Evolutionary conservation across 805 yeast species (phyloP).

Genomic region (Barnettozyma sp.): DNA sequence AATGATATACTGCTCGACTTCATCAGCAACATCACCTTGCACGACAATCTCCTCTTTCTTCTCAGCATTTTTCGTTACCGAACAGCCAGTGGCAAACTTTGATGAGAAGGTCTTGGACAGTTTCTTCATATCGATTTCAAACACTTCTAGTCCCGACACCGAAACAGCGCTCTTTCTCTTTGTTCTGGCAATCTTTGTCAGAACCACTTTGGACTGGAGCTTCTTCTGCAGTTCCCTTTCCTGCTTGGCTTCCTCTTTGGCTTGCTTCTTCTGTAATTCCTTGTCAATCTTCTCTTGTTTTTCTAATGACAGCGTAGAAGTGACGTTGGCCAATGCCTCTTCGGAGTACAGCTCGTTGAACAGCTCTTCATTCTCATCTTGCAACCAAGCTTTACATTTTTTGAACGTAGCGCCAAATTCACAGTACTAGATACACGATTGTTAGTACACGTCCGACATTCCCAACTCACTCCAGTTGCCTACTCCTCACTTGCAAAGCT

Average conservation of each 20-base stretch:
- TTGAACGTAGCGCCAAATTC: slow-evolving; percentile 81
- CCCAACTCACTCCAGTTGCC: neutral
- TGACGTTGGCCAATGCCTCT: slow-evolving; percentile 48
- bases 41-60: slow-evolving; percentile 87
- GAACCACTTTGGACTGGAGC: slow-evolving; percentile 69
- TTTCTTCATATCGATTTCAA: slow-evolving; percentile 84
- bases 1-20: slow-evolving; percentile 70
- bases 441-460: slow-evolving; percentile 8
- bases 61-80: slow-evolving; percentile 83
- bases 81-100: slow-evolving; percentile 93
- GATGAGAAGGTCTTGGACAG: slow-evolving; percentile 88
- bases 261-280: slow-evolving; percentile 77
- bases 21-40: slow-evolving; percentile 94
- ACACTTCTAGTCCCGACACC: slow-evolving; percentile 80
- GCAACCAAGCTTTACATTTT: slow-evolving; percentile 80
- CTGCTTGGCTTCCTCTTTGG: slow-evolving; percentile 77
- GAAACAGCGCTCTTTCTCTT: slow-evolving; percentile 84
- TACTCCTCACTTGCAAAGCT: no score
- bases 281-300: slow-evolving; percentile 77
- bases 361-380: slow-evolving; percentile 48
- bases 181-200: slow-evolving; percentile 85
- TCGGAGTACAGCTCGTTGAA: slow-evolving; percentile 56
- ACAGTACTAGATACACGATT: slow-evolving; percentile 67
- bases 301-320: slow-evolving; percentile 59
- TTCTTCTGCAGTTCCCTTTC: slow-evolving; percentile 78